phyloP scores from a whole-genome alignment of 2,329 filamentous ascomycete species.

The Magnaporthiopsis poae region DNA sequence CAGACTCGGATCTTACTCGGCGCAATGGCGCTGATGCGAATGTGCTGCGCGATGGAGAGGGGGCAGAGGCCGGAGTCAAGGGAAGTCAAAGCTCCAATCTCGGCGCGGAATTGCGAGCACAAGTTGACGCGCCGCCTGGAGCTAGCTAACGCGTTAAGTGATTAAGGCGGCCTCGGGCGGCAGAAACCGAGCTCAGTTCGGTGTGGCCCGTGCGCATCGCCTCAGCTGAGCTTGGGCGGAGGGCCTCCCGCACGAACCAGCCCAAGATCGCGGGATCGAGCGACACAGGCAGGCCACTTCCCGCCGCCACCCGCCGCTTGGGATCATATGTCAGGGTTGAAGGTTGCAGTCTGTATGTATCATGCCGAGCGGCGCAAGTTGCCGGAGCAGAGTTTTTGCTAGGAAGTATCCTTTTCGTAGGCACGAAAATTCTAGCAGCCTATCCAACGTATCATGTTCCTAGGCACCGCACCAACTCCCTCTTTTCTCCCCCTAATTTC shows the following conservation, averaged over 20 bases:
- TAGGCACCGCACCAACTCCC: no score
- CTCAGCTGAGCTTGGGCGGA: neutral
- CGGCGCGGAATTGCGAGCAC: neutral
- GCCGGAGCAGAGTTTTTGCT: no score
- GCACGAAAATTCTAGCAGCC: no score
- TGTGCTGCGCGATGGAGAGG: neutral
- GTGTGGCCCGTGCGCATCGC: neutral
- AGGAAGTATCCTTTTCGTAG: no score
- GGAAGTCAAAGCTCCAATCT: neutral
- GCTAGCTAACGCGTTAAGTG: constrained; percentile 6
- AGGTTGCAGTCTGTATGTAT: neutral
- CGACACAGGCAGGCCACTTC: neutral
- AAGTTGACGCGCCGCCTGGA: neutral
- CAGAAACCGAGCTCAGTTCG: neutral
- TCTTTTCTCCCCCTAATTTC: no score
- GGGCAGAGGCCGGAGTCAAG: no score
- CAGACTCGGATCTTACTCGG: no score
- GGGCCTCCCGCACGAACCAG: neutral
- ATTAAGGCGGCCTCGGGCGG: neutral
- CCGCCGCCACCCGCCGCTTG: no score
- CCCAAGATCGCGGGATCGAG: neutral
- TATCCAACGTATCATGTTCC: no score
- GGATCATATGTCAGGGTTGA: no score
- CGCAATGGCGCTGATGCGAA: neutral
- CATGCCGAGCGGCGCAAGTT: neutral